Evolutionary conservation across 2,329 filamentous ascomycete genomes (phyloP), one percentile per base, ranked within the genome.

Genomic region (Cladophialophora bantiana): DNA sequence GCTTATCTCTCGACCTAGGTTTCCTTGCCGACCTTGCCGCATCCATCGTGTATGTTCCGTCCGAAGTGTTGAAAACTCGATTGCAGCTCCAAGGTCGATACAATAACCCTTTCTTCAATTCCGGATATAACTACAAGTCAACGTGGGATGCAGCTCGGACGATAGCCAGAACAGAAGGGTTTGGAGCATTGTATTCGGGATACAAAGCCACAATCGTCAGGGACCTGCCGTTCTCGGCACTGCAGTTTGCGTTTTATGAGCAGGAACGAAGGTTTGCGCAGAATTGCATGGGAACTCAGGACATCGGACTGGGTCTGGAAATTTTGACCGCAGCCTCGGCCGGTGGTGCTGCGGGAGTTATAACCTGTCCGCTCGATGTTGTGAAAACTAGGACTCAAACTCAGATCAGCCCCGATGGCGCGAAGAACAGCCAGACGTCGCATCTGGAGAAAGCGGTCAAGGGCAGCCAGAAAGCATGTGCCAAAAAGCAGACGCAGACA

Each of bases 171-270:
- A 85, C 86, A 50, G 95, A 99, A 81, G 96, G 95, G 0, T 84
- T 93, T 62, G 84, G 87, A 0, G 95, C 96, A 18, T 85, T 99
- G 31, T 99, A 97, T 78, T 90, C 96, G 73, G 95, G 95, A n/a
- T 99, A 96, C 82, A 95, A 95, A 78, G 95, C 95, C 10, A 99
- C 95, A 0, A 87, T 99, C 2, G 95, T 92, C 80, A 90, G 95
- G 66, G 95, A 99, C 74, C 85, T 99, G 26, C 95, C 95, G 1
- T 99, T 97, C 77, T 98, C 94, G 0, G 95, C 95, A 0, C 82
- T 99, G 10, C 95, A 99, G 76, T 98, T 99, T 79, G 94, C 96
- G 74, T 97, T 99, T 77, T 99, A 97, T 83, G 95, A 99, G 79
- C 92, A 98, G 78, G 94, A 94, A 76, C 92, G 94, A 74, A 88